Evolutionary conservation across 2,329 filamentous ascomycete species (phyloP).

Genomic region (Diplocarpon mali): DNA sequence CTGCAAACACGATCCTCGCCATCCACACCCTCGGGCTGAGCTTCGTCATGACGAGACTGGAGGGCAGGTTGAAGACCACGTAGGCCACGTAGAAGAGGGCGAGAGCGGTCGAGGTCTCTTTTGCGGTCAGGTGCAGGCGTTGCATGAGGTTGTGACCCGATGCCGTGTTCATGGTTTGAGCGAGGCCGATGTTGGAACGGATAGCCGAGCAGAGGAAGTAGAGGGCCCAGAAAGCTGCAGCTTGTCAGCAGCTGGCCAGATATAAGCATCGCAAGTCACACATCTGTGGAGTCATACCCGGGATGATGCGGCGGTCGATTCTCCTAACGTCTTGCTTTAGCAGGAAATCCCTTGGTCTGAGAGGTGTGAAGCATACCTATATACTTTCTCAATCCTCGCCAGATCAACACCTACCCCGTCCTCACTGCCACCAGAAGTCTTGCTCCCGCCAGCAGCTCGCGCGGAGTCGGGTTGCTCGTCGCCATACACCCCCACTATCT

Average conservation of each 20-base stretch:
- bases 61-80: conserved; percentile 79
- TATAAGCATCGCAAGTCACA: not conserved
- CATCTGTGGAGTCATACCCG: conserved; percentile 27
- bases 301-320: conserved; percentile 46
- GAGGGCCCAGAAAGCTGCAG: conserved; percentile 68
- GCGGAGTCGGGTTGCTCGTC: not conserved
- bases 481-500: conserved; percentile 7
- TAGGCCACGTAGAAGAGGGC: conserved; percentile 90
- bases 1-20: conserved; percentile 79
- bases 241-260: conserved; percentile 3
- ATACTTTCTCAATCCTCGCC: conserved; percentile 28
- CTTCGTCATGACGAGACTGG: conserved; percentile 78
- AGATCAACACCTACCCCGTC: conserved; percentile 14
- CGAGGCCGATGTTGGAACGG: conserved; percentile 80
- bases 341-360: not conserved
- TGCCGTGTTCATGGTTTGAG: conserved; percentile 81
- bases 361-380: conserved; percentile 24
- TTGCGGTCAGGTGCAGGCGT: conserved; percentile 56
- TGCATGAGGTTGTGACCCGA: conserved; percentile 64
- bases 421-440: conserved; percentile 1
- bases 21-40: conserved; percentile 84
- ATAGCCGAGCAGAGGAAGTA: conserved; percentile 92
- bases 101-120: conserved; percentile 73
- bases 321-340: conserved; percentile 28
- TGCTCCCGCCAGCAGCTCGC: not conserved